Conservation (phyloP, 2,329 filamentous ascomycete species). For the Myotisia sp. region DNA sequence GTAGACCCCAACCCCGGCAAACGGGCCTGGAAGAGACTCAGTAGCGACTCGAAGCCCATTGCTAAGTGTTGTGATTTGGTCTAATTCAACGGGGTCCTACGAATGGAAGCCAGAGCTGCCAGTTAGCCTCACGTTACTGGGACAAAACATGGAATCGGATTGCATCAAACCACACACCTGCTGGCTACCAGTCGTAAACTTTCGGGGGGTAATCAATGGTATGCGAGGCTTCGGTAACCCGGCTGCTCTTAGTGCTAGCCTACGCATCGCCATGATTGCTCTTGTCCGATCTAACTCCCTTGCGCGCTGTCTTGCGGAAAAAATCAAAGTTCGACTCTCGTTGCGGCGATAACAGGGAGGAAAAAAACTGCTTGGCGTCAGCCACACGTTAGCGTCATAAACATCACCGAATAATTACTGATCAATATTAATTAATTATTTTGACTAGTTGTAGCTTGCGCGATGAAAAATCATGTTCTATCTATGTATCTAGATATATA, state of each 20-base stretch:
- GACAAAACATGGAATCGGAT: neutral
- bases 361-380: too few species aligned
- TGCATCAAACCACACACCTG: slow-evolving; percentile 20
- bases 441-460: too few species aligned
- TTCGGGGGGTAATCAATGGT: slow-evolving; percentile 23
- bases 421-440: too few species aligned
- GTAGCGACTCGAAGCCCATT: slow-evolving; percentile 93
- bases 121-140: neutral
- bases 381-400: slow-evolving; percentile 2
- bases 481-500: too few species aligned
- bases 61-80: slow-evolving; percentile 71
- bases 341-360: too few species aligned
- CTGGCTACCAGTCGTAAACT: slow-evolving; percentile 24
- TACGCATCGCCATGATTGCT: slow-evolving; percentile 29
- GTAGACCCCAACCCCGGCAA: slow-evolving; percentile 89
- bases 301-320: too few species aligned
- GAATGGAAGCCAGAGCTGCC: neutral
- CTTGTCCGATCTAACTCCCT: too few species aligned
- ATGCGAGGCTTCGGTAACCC: slow-evolving; percentile 26
- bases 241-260: slow-evolving; percentile 27
- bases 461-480: too few species aligned
- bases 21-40: slow-evolving; percentile 84
- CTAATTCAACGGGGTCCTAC: slow-evolving; percentile 72
- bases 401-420: too few species aligned
- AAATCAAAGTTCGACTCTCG: too few species aligned